Evolutionary conservation across 192 early-diverging fungal genomes (phyloP).

Genomic region (Backusella tuberculispora): DNA sequence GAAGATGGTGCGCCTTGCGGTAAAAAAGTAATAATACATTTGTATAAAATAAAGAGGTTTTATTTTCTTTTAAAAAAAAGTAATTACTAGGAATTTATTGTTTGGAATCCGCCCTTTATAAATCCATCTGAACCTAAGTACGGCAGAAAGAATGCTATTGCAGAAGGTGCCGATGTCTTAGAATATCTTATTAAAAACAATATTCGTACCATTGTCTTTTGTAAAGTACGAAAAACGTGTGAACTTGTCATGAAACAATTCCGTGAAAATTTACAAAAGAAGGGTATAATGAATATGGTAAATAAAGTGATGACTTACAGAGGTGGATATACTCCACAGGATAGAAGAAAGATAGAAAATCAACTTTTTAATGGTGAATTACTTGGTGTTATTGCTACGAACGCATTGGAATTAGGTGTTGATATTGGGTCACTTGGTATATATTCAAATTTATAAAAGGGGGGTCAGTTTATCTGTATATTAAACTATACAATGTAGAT

Average conservation of each 20-base stretch:
- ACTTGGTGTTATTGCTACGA: constrained; percentile 71
- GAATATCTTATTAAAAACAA: constrained; percentile 39
- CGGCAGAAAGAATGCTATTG: constrained; percentile 24
- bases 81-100: constrained; percentile 36
- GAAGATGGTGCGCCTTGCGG: constrained; percentile 47
- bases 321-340: constrained; percentile 72
- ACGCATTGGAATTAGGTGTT: constrained; percentile 82
- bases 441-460: constrained; percentile 14
- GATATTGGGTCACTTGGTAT: constrained; percentile 68
- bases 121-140: neutral
- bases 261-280: constrained; percentile 26
- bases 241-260: constrained; percentile 47
- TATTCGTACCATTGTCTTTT: constrained; percentile 57
- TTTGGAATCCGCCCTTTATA: constrained; percentile 52
- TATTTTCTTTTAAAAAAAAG: neutral
- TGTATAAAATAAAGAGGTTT: neutral
- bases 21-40: constrained; percentile 26
- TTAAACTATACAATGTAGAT: constrained; percentile 43
- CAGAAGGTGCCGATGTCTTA: constrained; percentile 41
- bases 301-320: constrained; percentile 68
- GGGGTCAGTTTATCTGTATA: no score
- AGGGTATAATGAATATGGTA: constrained; percentile 24
- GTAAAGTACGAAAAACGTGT: constrained; percentile 52
- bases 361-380: constrained; percentile 68
- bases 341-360: constrained; percentile 72